Evolutionary conservation across 208 protist species (phyloP).

Genomic region (Crithidia acanthocephali): DNA sequence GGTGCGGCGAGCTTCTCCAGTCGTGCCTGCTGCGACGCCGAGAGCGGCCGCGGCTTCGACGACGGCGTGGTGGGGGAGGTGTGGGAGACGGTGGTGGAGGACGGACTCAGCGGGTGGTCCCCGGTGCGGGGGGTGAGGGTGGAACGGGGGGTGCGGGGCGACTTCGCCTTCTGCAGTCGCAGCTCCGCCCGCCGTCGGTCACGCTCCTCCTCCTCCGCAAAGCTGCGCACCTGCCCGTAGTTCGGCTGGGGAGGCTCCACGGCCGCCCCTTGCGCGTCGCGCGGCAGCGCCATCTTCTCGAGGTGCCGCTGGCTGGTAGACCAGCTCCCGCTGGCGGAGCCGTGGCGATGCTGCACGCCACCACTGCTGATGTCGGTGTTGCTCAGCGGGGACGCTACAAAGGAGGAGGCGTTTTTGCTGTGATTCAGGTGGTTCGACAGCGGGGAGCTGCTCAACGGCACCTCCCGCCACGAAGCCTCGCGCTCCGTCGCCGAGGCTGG

Average conservation of each 20-base stretch:
- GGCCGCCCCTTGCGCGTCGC: conserved; percentile 14
- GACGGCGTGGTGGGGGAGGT: background rate
- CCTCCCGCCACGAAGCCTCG: background rate
- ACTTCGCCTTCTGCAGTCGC: conserved; percentile 2
- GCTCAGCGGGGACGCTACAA: background rate
- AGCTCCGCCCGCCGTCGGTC: conserved; percentile 26
- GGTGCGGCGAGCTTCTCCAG: conserved; percentile 31
- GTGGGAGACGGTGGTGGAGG: conserved; percentile 5
- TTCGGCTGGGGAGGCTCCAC: conserved; percentile 42
- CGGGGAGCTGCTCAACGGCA: background rate
- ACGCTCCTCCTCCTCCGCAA: conserved; percentile 57
- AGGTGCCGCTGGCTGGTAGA: conserved; percentile 26
- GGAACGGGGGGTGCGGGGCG: conserved; percentile 6
- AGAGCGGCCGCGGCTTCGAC: conserved; percentile 7
- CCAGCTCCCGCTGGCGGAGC: background rate
- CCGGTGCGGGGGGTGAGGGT: conserved; percentile 1
- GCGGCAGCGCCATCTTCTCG: conserved; percentile 32
- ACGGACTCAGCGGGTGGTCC: background rate
- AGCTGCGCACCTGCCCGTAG: conserved; percentile 66
- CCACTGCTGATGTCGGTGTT: background rate
- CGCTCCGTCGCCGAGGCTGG: background rate
- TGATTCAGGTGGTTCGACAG: background rate
- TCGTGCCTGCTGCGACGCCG: conserved; percentile 15
- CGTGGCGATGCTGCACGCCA: background rate
- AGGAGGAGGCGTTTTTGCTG: background rate